Conservation (phyloP, 1,284 basidiomycete species). For the Coniferiporia weirii region DNA sequence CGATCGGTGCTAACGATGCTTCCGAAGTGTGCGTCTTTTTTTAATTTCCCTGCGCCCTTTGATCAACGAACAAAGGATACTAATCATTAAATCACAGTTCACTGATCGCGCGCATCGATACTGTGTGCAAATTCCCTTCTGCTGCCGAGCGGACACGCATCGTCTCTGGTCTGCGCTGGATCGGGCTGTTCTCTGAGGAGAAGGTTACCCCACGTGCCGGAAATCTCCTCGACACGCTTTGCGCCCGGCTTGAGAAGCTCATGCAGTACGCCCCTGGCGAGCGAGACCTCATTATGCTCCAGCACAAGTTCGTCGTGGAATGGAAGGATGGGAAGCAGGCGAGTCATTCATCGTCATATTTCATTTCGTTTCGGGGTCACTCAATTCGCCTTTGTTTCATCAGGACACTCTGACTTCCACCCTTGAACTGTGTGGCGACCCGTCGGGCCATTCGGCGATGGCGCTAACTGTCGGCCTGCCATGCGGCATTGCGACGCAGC, state of each 20-base stretch:
- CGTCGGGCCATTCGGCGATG: constrained; percentile 88
- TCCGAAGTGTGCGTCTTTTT: constrained; percentile 56
- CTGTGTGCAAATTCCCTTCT: constrained; percentile 67
- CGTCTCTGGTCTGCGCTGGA: constrained; percentile 86
- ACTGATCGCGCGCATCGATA: constrained; percentile 68
- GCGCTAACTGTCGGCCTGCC: constrained; percentile 88
- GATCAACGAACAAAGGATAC: background rate
- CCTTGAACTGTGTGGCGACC: constrained; percentile 86
- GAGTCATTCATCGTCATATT: constrained; percentile 22
- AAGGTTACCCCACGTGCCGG: constrained; percentile 61
- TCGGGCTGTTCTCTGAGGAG: constrained; percentile 84
- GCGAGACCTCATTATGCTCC: constrained; percentile 94
- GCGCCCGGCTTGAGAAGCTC: constrained; percentile 83
- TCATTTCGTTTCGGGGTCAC: constrained; percentile 13
- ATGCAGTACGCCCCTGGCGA: constrained; percentile 92
- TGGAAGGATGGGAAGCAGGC: constrained; percentile 78
- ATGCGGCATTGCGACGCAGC: constrained; percentile 88
- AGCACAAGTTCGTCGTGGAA: constrained; percentile 93
- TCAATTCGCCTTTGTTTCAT: constrained; percentile 15
- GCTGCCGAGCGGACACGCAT: constrained; percentile 70
- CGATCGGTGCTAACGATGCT: constrained; percentile 68
- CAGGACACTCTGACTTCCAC: constrained; percentile 89
- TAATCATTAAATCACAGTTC: constrained; percentile 31
- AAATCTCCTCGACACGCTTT: constrained; percentile 93
- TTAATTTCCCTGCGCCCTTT: background rate